These are phyloP conservation scores for Arthroderma sp. DNA, from an alignment of 2,329 filamentous ascomycete genomes.

Conservation along the genomic window DNA sequence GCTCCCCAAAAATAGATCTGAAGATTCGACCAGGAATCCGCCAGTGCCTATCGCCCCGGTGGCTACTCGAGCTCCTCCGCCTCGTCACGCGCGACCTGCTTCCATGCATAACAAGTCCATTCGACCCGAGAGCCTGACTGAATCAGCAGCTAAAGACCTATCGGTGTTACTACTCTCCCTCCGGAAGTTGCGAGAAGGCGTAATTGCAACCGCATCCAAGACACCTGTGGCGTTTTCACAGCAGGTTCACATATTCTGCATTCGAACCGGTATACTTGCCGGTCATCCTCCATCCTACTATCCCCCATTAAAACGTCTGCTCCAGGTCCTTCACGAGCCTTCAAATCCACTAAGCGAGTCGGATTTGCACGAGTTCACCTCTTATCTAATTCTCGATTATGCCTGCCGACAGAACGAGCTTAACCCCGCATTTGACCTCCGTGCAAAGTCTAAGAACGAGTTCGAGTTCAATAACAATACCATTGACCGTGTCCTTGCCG, in stretches of 20 bases:
- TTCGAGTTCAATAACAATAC: conserved; percentile 55
- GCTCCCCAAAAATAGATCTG: conserved; percentile 36
- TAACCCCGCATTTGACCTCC: conserved; percentile 57
- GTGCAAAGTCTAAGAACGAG: conserved; percentile 35
- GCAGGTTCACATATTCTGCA: conserved; percentile 84
- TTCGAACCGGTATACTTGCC: conserved; percentile 68
- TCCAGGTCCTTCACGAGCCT: conserved; percentile 56
- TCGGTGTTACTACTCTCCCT: conserved; percentile 68
- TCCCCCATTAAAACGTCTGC: conserved; percentile 68
- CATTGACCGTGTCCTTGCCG: conserved; percentile 55
- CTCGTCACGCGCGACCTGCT: conserved; percentile 6
- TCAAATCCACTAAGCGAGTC: conserved; percentile 54
- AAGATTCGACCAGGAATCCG: conserved; percentile 31
- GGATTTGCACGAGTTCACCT: conserved; percentile 66
- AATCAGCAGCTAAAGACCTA: conserved; percentile 49
- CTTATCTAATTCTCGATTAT: conserved; percentile 74
- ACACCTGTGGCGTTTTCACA: conserved; percentile 69
- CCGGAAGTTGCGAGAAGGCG: conserved; percentile 81
- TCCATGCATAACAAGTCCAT: conserved; percentile 11
- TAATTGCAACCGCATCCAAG: conserved; percentile 58
- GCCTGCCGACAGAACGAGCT: conserved; percentile 73
- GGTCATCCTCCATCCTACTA: conserved; percentile 81
- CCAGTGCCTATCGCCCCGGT: conserved; percentile 19
- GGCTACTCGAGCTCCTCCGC: conserved; percentile 1
- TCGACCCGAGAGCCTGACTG: conserved; percentile 6